Base-by-base conservation (phyloP, 129 eudicot genomes). In the Calendula officinalis region DNA sequence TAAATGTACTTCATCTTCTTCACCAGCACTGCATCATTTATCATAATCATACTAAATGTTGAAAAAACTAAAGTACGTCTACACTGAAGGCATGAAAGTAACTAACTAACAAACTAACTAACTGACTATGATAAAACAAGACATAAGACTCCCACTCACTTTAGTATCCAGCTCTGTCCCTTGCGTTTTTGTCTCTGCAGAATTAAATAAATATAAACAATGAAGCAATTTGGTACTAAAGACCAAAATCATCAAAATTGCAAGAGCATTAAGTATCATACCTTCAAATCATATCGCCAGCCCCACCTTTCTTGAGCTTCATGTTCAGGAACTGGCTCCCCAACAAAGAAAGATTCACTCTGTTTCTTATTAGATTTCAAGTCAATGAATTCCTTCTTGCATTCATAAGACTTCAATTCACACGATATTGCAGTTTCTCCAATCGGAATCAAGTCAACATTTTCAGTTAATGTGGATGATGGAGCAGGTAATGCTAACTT, bases 271-370 rank as follows among this genome's bases (percentile, higher is more conserved):
- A 6, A 55, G 14, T 22, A 41, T 17, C 50, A 58, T 62, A 89
- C 97, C 97, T 89, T 89, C 73, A 89, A 69, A 34, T 89, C 81
- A 56, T 89, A 89, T 4, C 97, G 94, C 97, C 95, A 86, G 3
- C 62, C 48, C 97, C 97, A 89, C 57, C 70, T 81, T 67, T 77
- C 74, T 66, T 41, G 77, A 66, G 97, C 97, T 62, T 80, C 95
- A 59, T 73, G 82, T 55, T 83, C 88, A 6, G 78, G 69, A 80
- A 89, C 77, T 3, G 95, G 84, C 68, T 85, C 90, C 35, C 97
- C 94, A 14, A 85, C 67, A 58, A 82, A 89, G 65, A 57, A 70
- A 1, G 69, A 10, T 13, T 10, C 54, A 30, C 22, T 47, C 34
- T 71, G 30, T 22, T 22, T 22, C 30, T 22, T 22, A 22, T 22